Evolutionary conservation across 164 flowering plant species (phyloP).

Genomic region (Magnolia kwangsiensis): DNA sequence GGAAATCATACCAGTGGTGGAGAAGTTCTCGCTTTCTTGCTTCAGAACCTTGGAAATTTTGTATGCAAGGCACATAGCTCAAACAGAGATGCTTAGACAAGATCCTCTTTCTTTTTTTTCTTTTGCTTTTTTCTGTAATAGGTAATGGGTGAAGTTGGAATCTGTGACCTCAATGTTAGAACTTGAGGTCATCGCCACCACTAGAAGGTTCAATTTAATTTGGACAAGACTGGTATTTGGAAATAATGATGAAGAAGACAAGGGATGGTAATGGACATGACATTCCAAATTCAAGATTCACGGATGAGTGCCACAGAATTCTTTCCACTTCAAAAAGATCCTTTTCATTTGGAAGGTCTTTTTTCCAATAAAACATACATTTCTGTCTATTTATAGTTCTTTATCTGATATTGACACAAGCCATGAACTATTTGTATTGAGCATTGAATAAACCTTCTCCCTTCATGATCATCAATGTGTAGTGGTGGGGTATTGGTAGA

Average conservation of each 20-base stretch:
- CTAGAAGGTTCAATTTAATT: background rate
- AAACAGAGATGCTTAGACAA: background rate
- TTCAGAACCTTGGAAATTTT: constrained; percentile 1
- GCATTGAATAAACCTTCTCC: no score
- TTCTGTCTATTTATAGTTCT: background rate
- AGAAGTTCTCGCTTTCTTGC: background rate
- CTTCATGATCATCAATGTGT: background rate
- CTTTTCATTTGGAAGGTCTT: background rate
- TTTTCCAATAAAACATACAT: background rate
- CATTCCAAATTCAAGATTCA: background rate
- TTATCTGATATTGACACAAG: constrained; percentile 1
- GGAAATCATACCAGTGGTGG: constrained; percentile 5
- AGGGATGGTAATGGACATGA: background rate
- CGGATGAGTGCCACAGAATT: background rate
- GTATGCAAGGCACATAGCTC: background rate
- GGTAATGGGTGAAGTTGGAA: background rate
- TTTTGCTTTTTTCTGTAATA: no score
- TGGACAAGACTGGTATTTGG: background rate
- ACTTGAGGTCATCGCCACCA: background rate
- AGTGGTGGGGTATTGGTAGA: background rate
- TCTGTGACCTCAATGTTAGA: background rate
- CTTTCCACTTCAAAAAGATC: background rate
- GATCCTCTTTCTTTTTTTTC: background rate
- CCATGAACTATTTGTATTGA: background rate
- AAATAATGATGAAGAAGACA: background rate